Evolutionary conservation across 306 rosid genomes (phyloP), one percentile per base, ranked within the genome.

Genomic region (Clitoria ternatea): DNA sequence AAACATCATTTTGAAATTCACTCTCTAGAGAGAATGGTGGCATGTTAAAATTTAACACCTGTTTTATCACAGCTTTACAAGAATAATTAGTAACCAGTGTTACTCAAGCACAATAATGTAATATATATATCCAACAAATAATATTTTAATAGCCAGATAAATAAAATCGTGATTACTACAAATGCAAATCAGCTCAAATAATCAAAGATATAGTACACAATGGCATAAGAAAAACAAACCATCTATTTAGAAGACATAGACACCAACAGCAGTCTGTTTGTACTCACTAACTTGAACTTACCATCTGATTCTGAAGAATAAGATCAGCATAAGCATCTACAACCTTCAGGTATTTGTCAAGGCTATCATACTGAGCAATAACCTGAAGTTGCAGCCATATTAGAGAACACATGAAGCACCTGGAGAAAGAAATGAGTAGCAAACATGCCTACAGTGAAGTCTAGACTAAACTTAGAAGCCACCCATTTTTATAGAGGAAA

Each of bases 271-370:
- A 47, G 65, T 12, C 26, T 42, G 73, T 39, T 47, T 72, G 17
- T 64, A 74, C 50, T 45, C 59, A 60, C 43, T 37, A 73, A 50
- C 49, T n/a, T 32, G 20, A 67, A 62, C 92, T 65, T 73, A 93
- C 98, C 97, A 88, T 81, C 17, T 79, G 81, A 79, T 88, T 84
- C 76, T 90, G 96, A 81, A 90, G 92, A 81, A 88, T 77, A 68
- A 87, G 87, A 71, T 93, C 98, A 69, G 78, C 72, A 81, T 85
- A 93, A 66, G 98, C 96, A 81, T 93, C 98, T 76, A 85, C 87
- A 72, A 90, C 97, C 82, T 79, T 93, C 84, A 93, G 77, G 86
- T 88, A 90, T 80, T 88, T 90, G 65, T 82, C 88, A 53, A 93
- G 85, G 80, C 84, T 74, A 60, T 85, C 81, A 78, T 85, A 84